Evolutionary conservation across 805 yeast genomes (phyloP).

Genomic region (Ascoidea tarda): DNA sequence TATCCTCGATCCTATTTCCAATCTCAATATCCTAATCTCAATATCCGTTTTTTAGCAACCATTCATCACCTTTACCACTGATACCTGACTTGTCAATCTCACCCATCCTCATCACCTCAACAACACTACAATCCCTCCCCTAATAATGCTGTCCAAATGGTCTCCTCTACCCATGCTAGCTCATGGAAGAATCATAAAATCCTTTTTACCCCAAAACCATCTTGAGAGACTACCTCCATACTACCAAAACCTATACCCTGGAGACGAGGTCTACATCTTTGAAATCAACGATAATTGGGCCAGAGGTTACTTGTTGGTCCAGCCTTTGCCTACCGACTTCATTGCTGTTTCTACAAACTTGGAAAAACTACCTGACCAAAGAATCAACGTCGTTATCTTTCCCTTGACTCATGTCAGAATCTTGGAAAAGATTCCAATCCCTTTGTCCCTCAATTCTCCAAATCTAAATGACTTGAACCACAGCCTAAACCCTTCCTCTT

Average conservation of each 20-base stretch:
- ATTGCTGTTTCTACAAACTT: constrained; percentile 37
- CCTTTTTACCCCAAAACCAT: constrained; percentile 31
- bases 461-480: constrained; percentile 12
- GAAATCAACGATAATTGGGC: constrained; percentile 62
- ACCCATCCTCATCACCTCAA: too few species aligned
- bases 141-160: constrained; percentile 22
- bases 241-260: constrained; percentile 48
- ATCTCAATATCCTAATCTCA: too few species aligned
- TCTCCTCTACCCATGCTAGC: constrained; percentile 30
- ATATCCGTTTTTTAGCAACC: too few species aligned
- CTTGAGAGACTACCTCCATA: constrained; percentile 19
- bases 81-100: too few species aligned
- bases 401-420: constrained; percentile 43
- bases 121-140: too few species aligned
- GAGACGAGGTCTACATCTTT: constrained; percentile 66
- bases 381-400: constrained; percentile 38
- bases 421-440: constrained; percentile 26
- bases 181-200: constrained; percentile 27
- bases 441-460: constrained; percentile 20
- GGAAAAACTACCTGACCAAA: constrained; percentile 48
- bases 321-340: constrained; percentile 61
- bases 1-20: too few species aligned
- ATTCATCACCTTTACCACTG: too few species aligned
- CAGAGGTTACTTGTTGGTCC: constrained; percentile 57
- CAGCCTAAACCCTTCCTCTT: constrained; percentile 13